Conservation (phyloP, 2,329 filamentous ascomycete genomes). For the Emergomyces orientalis region DNA sequence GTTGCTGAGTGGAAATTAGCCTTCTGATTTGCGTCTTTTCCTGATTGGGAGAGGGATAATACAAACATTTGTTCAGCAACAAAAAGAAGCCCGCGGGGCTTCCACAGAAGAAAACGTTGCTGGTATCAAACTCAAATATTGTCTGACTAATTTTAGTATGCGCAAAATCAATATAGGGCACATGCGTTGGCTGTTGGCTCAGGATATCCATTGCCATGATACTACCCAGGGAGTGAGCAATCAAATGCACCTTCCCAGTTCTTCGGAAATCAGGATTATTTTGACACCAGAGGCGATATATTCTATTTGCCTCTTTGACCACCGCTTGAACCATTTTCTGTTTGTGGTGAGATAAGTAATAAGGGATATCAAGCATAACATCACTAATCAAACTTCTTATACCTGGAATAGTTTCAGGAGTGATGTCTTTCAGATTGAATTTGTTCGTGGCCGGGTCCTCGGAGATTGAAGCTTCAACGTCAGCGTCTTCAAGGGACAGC, state of each 20-base stretch:
- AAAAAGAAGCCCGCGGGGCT: slow-evolving; percentile 91
- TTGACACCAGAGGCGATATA: slow-evolving; percentile 89
- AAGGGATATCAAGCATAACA: slow-evolving; percentile 96
- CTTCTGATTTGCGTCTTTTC: not conserved
- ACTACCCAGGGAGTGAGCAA: slow-evolving; percentile 87
- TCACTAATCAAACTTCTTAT: slow-evolving; percentile 93
- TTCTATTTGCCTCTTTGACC: slow-evolving; percentile 80
- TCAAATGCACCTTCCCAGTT: slow-evolving; percentile 75
- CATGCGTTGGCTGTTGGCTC: slow-evolving; percentile 71
- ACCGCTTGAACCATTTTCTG: slow-evolving; percentile 87
- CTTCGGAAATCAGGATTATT: slow-evolving; percentile 84
- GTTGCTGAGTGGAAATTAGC: slow-evolving; percentile 34
- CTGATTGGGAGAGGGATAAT: not conserved
- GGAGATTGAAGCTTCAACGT: slow-evolving; percentile 43
- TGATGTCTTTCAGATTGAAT: slow-evolving; percentile 76
- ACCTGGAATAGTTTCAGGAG: slow-evolving; percentile 78
- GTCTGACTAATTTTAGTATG: slow-evolving; percentile 37
- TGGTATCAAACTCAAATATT: slow-evolving; percentile 85
- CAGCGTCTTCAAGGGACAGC: slow-evolving; percentile 75
- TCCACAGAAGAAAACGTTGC: slow-evolving; percentile 78
- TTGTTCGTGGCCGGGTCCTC: slow-evolving; percentile 51
- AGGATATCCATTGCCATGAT: slow-evolving; percentile 91
- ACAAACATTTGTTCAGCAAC: slow-evolving; percentile 58
- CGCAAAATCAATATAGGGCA: slow-evolving; percentile 43
- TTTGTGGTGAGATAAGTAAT: slow-evolving; percentile 95